Base-by-base conservation (phyloP, 2,329 filamentous ascomycete species). In the Exophiala sideris region DNA sequence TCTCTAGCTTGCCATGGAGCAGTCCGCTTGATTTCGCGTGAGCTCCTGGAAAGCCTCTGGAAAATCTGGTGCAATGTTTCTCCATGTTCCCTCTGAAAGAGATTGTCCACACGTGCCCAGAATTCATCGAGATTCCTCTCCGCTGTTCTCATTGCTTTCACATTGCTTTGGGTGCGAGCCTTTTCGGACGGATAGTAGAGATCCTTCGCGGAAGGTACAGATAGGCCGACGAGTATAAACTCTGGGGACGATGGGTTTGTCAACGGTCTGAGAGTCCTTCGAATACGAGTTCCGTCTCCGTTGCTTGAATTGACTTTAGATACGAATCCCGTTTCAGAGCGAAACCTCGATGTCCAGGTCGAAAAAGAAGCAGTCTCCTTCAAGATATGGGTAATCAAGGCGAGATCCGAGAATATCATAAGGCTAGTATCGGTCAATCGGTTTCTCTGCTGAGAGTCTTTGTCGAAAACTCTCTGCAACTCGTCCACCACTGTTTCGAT, bases 151-250 rank as follows among this genome's bases (percentile, higher is more conserved):
- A 83, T 70, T 0, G 65, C 63, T 4, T 74, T 69, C 0, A 75
- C 69, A 14, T 71, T 81, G 10, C 74, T 71, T 49, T 70, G 71
- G 1, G 68, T 81, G 1, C 72, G 71, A 8, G 70, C 74, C 58
- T 77, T 80, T 2, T 76, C 69, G 4, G 70, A 70, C 47, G 75
- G 80, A 70, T 74, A 83, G 39, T 56, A 54, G 66, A 83, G 80
- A 49, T 65, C 74, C 1, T 67, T 41, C 33, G 18, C 32, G 47
- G 50, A 18, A 34, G 52, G 52, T 9, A 46, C 34, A 16, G 45
- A 24, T 12, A 50, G 34, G 33, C 46, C 39, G n/a, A 20, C 39
- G 16, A 45, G 20, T 9, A 32, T 40, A 39, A 47, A 32, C 21
- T 16, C 14, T 29, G 41, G 5, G 21, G n/a, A 12, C 24, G 5